Percentiles rank a stretch among this genome's conserved stretches.
Conservation (phyloP, 768 basidiomycete species). For the Naganishia onofrii region DNA sequence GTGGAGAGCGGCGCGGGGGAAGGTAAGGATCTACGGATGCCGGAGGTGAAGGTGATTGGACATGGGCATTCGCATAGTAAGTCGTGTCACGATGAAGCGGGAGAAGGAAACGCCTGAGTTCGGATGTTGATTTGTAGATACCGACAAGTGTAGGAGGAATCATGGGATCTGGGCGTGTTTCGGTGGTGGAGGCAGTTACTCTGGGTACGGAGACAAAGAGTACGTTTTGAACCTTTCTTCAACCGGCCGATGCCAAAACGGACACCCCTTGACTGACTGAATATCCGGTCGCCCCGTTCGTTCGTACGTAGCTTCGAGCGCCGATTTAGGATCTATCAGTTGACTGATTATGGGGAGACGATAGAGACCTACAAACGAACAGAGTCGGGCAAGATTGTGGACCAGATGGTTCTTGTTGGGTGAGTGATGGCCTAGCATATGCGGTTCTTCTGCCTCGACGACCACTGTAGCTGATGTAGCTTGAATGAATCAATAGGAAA, state of each 20-base stretch:
- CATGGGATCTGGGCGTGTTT: slow-evolving; percentile 90
- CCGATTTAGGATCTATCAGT: slow-evolving; percentile 80
- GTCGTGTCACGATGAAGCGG: too few relatives aligned
- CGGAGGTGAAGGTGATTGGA: slow-evolving; percentile 80
- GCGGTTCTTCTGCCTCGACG: neutral
- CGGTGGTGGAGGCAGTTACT: slow-evolving; percentile 78
- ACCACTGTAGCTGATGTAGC: neutral
- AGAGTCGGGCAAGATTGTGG: slow-evolving; percentile 44
- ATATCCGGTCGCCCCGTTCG: too few relatives aligned
- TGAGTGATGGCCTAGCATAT: neutral
- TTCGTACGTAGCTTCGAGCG: slow-evolving; percentile 66
- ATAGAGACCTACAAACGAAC: slow-evolving; percentile 79
- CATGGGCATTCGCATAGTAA: slow-evolving; percentile 87
- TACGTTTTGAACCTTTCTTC: neutral
- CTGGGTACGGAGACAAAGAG: slow-evolving; percentile 66
- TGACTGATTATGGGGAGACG: slow-evolving; percentile 86
- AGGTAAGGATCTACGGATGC: slow-evolving; percentile 46
- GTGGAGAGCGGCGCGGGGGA: slow-evolving; percentile 30
- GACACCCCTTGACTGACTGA: too few relatives aligned
- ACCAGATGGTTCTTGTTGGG: slow-evolving; percentile 44
- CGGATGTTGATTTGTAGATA: slow-evolving; percentile 58
- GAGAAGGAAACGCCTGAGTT: neutral
- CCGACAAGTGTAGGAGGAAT: slow-evolving; percentile 81
- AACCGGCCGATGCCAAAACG: too few relatives aligned
- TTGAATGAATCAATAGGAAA: neutral